These are phyloP conservation scores for Daldinia loculata DNA, from an alignment of 495 filamentous ascomycete genomes.

Conservation along the genomic window DNA sequence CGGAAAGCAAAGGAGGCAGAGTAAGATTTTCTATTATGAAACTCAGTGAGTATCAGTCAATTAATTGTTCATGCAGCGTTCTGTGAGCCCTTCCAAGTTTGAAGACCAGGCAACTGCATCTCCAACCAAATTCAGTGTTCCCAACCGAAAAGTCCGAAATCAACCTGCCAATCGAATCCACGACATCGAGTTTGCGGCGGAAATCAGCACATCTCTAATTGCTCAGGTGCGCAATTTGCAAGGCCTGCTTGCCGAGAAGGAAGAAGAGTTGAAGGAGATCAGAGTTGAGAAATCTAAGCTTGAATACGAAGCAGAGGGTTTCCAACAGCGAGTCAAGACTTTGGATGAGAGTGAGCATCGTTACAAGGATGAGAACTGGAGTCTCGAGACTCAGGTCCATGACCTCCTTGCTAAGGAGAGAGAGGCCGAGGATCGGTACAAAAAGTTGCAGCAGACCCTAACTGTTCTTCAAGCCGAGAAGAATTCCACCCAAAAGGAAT, in stretches of 20 bases:
- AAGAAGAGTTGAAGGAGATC: constrained; percentile 80
- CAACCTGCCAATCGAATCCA: constrained; percentile 85
- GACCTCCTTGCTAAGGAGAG: constrained; percentile 74
- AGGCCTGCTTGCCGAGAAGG: constrained; percentile 80
- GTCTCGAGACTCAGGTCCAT: constrained; percentile 86
- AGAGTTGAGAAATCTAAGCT: constrained; percentile 78
- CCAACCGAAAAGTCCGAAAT: constrained; percentile 85
- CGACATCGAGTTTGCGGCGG: constrained; percentile 95
- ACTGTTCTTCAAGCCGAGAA: constrained; percentile 77
- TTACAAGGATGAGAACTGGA: constrained; percentile 99
- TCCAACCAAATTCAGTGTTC: constrained; percentile 87
- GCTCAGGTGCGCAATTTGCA: constrained; percentile 90
- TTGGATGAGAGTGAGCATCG: constrained; percentile 93
- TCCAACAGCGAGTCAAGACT: constrained; percentile 77
- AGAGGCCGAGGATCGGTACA: constrained; percentile 80
- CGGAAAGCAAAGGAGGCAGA: constrained; percentile 62
- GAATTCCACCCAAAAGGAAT: constrained; percentile 74
- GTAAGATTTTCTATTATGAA: constrained; percentile 47
- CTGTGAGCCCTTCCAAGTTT: constrained; percentile 79
- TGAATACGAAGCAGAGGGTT: constrained; percentile 81
- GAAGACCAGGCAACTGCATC: constrained; percentile 85
- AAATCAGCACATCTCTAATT: constrained; percentile 90
- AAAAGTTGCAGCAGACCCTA: constrained; percentile 76
- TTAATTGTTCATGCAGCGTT: constrained; percentile 62
- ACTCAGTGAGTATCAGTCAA: neutral